phyloP scores from a whole-genome alignment of 345 rosid genomes.

The Eucalyptus tenuipes region DNA sequence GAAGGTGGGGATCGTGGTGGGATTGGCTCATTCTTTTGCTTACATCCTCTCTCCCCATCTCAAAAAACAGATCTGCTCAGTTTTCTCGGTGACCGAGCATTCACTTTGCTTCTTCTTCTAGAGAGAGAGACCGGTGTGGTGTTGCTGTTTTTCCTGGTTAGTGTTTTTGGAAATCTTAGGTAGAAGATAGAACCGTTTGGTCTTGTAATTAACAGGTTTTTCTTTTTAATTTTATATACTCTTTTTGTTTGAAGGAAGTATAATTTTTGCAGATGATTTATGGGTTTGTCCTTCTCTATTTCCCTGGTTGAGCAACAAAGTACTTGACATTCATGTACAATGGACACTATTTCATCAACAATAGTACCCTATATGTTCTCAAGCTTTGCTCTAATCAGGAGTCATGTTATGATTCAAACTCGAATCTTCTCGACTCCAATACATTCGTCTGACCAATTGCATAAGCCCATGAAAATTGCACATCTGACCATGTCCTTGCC shows the following conservation, averaged over 20 bases:
- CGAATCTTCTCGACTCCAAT: neutral
- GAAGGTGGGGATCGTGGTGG: constrained; percentile 50
- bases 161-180: neutral
- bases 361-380: neutral
- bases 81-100: neutral
- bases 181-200: neutral
- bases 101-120: neutral
- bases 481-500: neutral
- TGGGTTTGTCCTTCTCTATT: neutral
- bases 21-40: constrained; percentile 43
- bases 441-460: neutral
- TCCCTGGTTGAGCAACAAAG: neutral
- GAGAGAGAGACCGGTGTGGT: neutral
- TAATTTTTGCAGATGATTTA: neutral
- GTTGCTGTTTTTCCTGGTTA: neutral
- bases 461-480: neutral
- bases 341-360: neutral
- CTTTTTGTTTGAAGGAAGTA: neutral
- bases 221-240: neutral
- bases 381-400: neutral
- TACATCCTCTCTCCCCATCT: constrained; percentile 22
- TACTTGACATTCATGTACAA: neutral
- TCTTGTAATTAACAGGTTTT: neutral
- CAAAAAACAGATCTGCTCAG: neutral
- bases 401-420: neutral